Conservation (phyloP, 2,329 filamentous ascomycete genomes). For the Alternaria conjuncta region DNA sequence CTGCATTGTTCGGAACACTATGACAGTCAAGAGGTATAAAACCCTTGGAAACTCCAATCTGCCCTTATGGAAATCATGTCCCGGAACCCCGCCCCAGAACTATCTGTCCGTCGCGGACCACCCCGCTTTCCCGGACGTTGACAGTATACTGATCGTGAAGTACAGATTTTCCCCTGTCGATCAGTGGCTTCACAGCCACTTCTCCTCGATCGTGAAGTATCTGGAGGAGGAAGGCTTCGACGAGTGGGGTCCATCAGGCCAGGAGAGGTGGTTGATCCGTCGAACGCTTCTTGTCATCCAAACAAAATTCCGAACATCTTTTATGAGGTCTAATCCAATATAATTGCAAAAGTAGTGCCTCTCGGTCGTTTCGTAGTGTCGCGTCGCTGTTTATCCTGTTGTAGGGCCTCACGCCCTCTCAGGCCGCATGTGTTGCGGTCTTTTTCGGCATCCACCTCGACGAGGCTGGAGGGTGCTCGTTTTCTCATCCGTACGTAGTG, state of each 20-base stretch:
- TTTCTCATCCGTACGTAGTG: constrained; percentile 20
- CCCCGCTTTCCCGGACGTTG: neutral
- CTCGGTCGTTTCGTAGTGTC: neutral
- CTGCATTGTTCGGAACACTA: constrained; percentile 35
- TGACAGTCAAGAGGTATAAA: constrained; percentile 23
- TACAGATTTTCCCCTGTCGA: neutral
- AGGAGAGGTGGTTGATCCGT: neutral
- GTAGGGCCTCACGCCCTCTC: neutral
- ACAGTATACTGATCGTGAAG: neutral
- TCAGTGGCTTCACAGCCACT: neutral
- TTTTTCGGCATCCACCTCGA: neutral
- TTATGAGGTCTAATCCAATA: neutral
- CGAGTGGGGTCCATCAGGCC: neutral
- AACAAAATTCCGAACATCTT: neutral
- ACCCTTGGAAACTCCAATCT: constrained; percentile 9
- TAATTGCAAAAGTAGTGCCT: neutral
- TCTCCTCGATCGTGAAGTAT: neutral
- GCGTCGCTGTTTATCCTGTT: neutral
- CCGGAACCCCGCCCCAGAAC: neutral
- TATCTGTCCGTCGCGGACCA: neutral
- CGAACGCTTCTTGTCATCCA: neutral
- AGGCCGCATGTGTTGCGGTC: neutral
- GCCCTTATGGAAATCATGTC: neutral
- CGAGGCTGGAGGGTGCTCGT: neutral
- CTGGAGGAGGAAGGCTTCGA: neutral